Evolutionary conservation across 805 yeast species (phyloP).

Genomic region (Monosporozyma yasuniensis): DNA sequence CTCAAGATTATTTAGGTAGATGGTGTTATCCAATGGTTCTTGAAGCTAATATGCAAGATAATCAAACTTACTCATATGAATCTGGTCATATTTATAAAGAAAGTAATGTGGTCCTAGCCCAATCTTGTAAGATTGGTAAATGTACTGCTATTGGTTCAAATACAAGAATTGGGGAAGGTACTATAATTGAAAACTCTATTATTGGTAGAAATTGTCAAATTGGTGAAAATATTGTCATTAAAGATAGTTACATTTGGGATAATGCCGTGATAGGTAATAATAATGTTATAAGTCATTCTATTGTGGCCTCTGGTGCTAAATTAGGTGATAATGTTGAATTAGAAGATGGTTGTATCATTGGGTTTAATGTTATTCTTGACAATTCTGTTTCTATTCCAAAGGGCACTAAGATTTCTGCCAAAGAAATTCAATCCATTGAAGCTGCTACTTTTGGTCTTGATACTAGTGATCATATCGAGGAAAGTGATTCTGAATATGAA

Average conservation of each 20-base stretch:
- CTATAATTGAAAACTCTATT: conserved; percentile 57
- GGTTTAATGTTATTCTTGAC: conserved; percentile 63
- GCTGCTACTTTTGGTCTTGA: conserved; percentile 21
- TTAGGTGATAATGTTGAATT: conserved; percentile 46
- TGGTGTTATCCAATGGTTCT: conserved; percentile 91
- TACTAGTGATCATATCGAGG: conserved; percentile 22
- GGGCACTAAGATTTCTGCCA: conserved; percentile 45
- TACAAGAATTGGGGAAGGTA: conserved; percentile 67
- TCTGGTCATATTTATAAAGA: conserved; percentile 85
- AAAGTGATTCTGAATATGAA: conserved; percentile 18
- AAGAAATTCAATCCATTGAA: conserved; percentile 32
- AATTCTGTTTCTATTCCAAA: conserved; percentile 40
- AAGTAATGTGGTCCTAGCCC: conserved; percentile 79
- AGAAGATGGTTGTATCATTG: conserved; percentile 68
- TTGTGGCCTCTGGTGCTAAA: conserved; percentile 58
- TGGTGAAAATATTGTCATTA: conserved; percentile 65
- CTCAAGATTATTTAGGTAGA: conserved; percentile 82
- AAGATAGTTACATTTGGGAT: conserved; percentile 82
- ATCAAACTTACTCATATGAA: conserved; percentile 70
- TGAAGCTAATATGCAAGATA: conserved; percentile 65
- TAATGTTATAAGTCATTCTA: conserved; percentile 47
- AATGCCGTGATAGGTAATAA: conserved; percentile 64
- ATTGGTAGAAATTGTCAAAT: conserved; percentile 82
- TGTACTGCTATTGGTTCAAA: conserved; percentile 76
- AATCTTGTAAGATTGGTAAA: conserved; percentile 77